Evolutionary conservation across 495 filamentous ascomycete genomes (phyloP).

Genomic region (Pyrenopolyporus hunteri): DNA sequence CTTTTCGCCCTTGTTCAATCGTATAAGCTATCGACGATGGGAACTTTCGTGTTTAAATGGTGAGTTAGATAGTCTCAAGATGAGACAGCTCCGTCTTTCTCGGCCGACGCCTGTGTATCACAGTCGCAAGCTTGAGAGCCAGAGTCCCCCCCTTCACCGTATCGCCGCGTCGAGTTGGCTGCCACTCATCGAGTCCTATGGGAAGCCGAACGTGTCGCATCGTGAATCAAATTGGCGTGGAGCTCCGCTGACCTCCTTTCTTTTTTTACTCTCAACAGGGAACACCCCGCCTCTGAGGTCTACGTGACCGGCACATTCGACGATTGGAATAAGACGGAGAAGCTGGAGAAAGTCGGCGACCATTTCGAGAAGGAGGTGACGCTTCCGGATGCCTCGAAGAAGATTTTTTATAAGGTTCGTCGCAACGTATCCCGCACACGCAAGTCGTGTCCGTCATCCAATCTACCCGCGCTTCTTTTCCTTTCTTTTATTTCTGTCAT

Average conservation of each 20-base stretch:
- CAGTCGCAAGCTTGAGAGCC: slow-evolving; percentile 15
- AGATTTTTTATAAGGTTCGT: slow-evolving; percentile 84
- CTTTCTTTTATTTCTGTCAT: too few relatives aligned
- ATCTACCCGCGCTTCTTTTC: neutral
- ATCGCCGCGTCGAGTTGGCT: neutral
- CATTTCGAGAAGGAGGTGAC: slow-evolving; percentile 78
- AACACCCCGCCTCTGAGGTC: slow-evolving; percentile 79
- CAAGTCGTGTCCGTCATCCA: slow-evolving; percentile 11
- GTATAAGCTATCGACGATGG: slow-evolving; percentile 46
- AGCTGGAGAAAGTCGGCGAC: slow-evolving; percentile 74
- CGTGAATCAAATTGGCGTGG: slow-evolving; percentile 10
- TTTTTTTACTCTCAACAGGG: slow-evolving; percentile 58
- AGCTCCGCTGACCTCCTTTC: slow-evolving; percentile 24
- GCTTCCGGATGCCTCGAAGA: slow-evolving; percentile 65
- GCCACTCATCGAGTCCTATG: neutral
- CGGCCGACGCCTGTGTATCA: neutral
- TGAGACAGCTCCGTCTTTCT: slow-evolving; percentile 1
- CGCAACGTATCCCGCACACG: slow-evolving; percentile 24
- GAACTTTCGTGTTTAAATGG: slow-evolving; percentile 63
- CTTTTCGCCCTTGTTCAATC: neutral
- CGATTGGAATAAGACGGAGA: slow-evolving; percentile 84
- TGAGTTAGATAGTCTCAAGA: slow-evolving; percentile 41
- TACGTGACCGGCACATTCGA: slow-evolving; percentile 97
- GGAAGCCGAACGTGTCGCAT: too few relatives aligned
- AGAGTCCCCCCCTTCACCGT: slow-evolving; percentile 7